phyloP scores from a whole-genome alignment of 2,329 filamentous ascomycete genomes.

The Elsinoe perseae region DNA sequence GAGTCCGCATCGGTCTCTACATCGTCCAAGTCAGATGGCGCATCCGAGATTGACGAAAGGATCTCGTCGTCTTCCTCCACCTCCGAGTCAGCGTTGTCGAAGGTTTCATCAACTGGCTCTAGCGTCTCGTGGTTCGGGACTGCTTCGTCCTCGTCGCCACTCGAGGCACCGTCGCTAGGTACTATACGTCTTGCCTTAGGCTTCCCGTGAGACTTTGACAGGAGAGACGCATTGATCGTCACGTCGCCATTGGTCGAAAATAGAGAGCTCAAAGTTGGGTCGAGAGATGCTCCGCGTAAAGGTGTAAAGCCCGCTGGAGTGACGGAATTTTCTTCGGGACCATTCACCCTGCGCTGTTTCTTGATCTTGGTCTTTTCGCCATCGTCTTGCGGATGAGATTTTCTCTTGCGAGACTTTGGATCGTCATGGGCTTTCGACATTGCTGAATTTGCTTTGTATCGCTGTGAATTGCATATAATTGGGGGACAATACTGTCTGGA shows the following conservation, averaged over 20 bases:
- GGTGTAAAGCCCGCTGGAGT: background rate
- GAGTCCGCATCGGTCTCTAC: slow-evolving; percentile 24
- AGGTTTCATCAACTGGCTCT: slow-evolving; percentile 24
- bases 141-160: slow-evolving; percentile 21
- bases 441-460: background rate
- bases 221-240: slow-evolving; percentile 30
- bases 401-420: slow-evolving; percentile 3
- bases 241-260: slow-evolving; percentile 37
- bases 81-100: slow-evolving; percentile 19
- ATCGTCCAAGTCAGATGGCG: slow-evolving; percentile 20
- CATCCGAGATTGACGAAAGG: slow-evolving; percentile 24
- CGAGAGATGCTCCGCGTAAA: slow-evolving; percentile 23
- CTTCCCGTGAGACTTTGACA: background rate
- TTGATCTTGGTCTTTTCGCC: slow-evolving; percentile 13
- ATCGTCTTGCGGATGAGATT: background rate
- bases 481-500: background rate
- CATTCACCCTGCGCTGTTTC: slow-evolving; percentile 5
- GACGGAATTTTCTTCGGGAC: background rate
- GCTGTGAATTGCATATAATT: background rate
- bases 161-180: slow-evolving; percentile 16
- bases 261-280: slow-evolving; percentile 40
- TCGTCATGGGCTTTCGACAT: slow-evolving; percentile 8
- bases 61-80: slow-evolving; percentile 28
- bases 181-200: slow-evolving; percentile 21
- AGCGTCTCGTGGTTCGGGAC: slow-evolving; percentile 32